These are phyloP conservation scores for Podaxis sp. DNA, from an alignment of 768 basidiomycete species.

Conservation along the genomic window DNA sequence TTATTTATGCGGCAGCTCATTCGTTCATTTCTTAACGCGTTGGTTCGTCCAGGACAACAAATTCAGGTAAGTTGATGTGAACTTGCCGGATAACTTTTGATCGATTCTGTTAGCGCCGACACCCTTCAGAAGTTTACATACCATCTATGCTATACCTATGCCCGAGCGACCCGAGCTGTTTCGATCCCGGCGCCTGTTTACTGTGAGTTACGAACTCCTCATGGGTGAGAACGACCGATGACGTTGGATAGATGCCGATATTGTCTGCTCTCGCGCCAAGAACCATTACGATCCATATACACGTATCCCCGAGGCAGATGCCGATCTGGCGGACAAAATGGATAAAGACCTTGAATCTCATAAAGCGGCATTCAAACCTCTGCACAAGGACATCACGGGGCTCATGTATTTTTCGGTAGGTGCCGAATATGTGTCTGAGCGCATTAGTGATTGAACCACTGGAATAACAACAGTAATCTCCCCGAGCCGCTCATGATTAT, in stretches of 20 bases:
- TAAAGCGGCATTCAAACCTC: conserved; percentile 45
- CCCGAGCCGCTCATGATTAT: too few relatives aligned
- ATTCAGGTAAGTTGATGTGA: conserved; percentile 44
- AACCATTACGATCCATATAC: conserved; percentile 38
- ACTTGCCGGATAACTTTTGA: background rate
- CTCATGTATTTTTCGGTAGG: conserved; percentile 40
- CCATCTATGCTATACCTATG: conserved; percentile 71
- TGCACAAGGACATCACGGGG: conserved; percentile 25
- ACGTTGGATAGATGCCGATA: conserved; percentile 58
- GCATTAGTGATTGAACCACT: background rate
- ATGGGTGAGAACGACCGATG: background rate
- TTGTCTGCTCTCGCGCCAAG: conserved; percentile 41
- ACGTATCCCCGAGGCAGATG: conserved; percentile 34
- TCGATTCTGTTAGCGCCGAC: conserved; percentile 42
- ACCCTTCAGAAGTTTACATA: conserved; percentile 66
- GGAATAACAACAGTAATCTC: background rate
- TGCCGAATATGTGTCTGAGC: background rate
- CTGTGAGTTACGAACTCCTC: conserved; percentile 38
- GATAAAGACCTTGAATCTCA: conserved; percentile 38
- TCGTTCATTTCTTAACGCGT: background rate
- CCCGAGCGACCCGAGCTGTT: conserved; percentile 69
- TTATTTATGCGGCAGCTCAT: background rate
- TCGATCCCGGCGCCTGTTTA: conserved; percentile 80
- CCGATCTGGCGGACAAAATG: conserved; percentile 20
- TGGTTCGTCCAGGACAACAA: conserved; percentile 37